These are phyloP conservation scores for Uronychia setigera DNA, from an alignment of 73 alveolate genomes.

Conservation along the genomic window DNA sequence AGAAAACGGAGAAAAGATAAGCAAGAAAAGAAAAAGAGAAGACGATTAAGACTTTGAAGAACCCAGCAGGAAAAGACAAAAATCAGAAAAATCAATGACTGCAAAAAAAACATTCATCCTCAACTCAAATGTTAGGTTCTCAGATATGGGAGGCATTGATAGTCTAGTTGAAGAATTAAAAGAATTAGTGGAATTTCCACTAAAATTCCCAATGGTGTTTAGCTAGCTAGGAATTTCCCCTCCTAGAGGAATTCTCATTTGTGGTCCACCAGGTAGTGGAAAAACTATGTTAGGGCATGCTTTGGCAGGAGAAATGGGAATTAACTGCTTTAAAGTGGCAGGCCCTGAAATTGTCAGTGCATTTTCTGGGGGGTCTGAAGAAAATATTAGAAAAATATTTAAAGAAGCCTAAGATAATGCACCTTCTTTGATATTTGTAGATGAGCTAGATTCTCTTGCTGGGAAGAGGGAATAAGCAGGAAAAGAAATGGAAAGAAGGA, in stretches of 20 bases:
- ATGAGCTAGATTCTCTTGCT: slow-evolving; percentile 98
- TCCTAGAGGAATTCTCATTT: slow-evolving; percentile 93
- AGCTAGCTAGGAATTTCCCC: slow-evolving; percentile 91
- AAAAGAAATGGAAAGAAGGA: slow-evolving; percentile 98
- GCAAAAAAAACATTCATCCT: slow-evolving; percentile 17
- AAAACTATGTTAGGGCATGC: slow-evolving; percentile 96
- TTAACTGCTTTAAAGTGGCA: slow-evolving; percentile 93
- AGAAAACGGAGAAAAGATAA: neutral
- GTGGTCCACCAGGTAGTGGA: slow-evolving; percentile 99
- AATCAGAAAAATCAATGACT: neutral
- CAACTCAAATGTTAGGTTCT: neutral
- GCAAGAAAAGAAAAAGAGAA: neutral
- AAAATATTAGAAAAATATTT: slow-evolving; percentile 94
- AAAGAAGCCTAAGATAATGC: slow-evolving; percentile 91
- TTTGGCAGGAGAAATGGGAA: slow-evolving; percentile 85
- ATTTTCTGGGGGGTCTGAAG: slow-evolving; percentile 97
- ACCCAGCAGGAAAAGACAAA: neutral
- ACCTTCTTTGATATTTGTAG: slow-evolving; percentile 98
- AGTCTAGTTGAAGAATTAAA: slow-evolving; percentile 76
- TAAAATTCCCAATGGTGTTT: slow-evolving; percentile 84
- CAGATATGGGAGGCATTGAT: slow-evolving; percentile 81
- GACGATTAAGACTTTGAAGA: neutral
- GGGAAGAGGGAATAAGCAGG: slow-evolving; percentile 98
- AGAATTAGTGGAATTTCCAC: slow-evolving; percentile 90
- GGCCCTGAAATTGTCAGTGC: slow-evolving; percentile 98